Percentiles rank a stretch among this genome's conserved stretches.
Evolutionary conservation across 2,329 filamentous ascomycete genomes (phyloP).

Genomic region (Fusarium circinatum): DNA sequence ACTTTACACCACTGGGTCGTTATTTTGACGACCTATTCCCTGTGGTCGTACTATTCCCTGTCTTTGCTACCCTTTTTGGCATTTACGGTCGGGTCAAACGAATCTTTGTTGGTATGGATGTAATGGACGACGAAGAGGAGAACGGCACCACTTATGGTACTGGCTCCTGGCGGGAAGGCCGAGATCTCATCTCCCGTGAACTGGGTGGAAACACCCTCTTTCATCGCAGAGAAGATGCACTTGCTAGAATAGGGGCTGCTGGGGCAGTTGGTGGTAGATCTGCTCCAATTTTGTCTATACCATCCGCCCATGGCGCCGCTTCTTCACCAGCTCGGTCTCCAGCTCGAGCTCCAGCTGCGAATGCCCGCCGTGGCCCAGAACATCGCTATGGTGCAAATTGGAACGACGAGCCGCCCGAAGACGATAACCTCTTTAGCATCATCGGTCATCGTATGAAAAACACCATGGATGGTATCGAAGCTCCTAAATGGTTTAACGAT

Average conservation of each 20-base stretch:
- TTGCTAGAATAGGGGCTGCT: conserved; percentile 47
- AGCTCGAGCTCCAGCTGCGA: conserved; percentile 47
- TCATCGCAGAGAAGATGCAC: conserved; percentile 58
- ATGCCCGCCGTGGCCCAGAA: conserved; percentile 44
- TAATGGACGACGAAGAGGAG: conserved; percentile 79
- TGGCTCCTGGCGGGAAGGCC: conserved; percentile 90
- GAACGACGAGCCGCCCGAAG: conserved; percentile 70
- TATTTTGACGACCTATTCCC: conserved; percentile 93
- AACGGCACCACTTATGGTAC: conserved; percentile 74
- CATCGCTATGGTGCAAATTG: conserved; percentile 45
- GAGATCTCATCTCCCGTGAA: conserved; percentile 89
- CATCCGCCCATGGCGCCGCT: conserved; percentile 51
- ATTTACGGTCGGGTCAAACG: conserved; percentile 85
- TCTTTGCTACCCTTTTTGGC: conserved; percentile 87
- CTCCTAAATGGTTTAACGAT: conserved; percentile 83
- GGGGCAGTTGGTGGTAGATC: conserved; percentile 48
- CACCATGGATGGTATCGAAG: conserved; percentile 84
- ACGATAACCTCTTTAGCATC: conserved; percentile 85
- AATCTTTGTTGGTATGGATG: conserved; percentile 79
- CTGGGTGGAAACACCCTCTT: conserved; percentile 71
- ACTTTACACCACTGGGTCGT: conserved; percentile 82
- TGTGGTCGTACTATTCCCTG: conserved; percentile 85
- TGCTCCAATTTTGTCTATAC: conserved; percentile 61
- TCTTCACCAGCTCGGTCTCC: conserved; percentile 55
- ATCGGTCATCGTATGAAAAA: conserved; percentile 90